These are phyloP conservation scores for Nannizziopsis barbatae DNA, from an alignment of 2,329 filamentous ascomycete genomes.

Conservation along the genomic window DNA sequence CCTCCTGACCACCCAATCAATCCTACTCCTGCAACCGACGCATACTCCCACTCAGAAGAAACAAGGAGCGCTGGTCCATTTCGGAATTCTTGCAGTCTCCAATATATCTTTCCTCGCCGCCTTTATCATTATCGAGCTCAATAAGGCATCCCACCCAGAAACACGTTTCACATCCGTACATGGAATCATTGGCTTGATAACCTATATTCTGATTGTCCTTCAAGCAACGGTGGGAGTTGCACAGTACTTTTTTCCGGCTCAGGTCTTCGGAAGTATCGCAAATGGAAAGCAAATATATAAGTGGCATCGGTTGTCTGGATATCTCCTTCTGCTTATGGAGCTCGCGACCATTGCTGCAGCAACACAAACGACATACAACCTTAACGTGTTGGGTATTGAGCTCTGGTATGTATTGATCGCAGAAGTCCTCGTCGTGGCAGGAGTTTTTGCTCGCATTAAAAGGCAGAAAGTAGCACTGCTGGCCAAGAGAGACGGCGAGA, in stretches of 20 bases:
- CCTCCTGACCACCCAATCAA: slow-evolving; percentile 64
- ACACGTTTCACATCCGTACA: slow-evolving; percentile 61
- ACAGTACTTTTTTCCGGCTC: slow-evolving; percentile 60
- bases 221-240: slow-evolving; percentile 74
- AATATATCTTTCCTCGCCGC: slow-evolving; percentile 31
- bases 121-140: slow-evolving; percentile 47
- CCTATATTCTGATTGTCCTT: slow-evolving; percentile 56
- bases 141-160: slow-evolving; percentile 60
- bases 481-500: not conserved
- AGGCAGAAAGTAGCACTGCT: slow-evolving; percentile 57
- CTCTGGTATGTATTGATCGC: slow-evolving; percentile 65
- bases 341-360: slow-evolving; percentile 65
- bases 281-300: slow-evolving; percentile 79
- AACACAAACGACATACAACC: slow-evolving; percentile 63
- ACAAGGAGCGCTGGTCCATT: slow-evolving; percentile 53
- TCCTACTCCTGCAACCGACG: slow-evolving; percentile 80
- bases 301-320: slow-evolving; percentile 72
- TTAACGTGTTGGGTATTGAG: slow-evolving; percentile 56
- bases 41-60: slow-evolving; percentile 63
- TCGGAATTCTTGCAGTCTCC: slow-evolving; percentile 52
- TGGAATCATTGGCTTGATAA: slow-evolving; percentile 68
- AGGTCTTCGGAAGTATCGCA: slow-evolving; percentile 64
- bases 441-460: slow-evolving; percentile 68
- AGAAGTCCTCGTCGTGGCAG: slow-evolving; percentile 54
- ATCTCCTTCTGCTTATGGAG: slow-evolving; percentile 58